Evolutionary conservation across 768 basidiomycete species (phyloP).

Genomic region (Dentipellis fragilis): DNA sequence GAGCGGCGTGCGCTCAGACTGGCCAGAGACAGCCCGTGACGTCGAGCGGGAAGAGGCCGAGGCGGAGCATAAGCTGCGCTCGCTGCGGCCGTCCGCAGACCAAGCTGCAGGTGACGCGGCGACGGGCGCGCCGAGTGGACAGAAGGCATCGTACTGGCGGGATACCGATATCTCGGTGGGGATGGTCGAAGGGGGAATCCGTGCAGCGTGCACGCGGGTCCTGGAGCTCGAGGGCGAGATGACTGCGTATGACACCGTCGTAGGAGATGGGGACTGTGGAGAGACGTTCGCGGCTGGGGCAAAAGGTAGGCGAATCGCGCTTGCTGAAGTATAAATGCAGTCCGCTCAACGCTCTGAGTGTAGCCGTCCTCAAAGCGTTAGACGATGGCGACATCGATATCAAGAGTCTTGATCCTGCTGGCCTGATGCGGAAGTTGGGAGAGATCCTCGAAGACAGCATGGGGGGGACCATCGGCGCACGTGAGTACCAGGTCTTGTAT

Average conservation of each 20-base stretch:
- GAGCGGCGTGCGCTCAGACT: slow-evolving; percentile 25
- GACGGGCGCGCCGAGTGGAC: neutral
- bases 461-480: slow-evolving; percentile 47
- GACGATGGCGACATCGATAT: slow-evolving; percentile 19
- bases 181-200: slow-evolving; percentile 21
- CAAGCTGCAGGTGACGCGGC: neutral
- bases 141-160: neutral
- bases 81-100: neutral
- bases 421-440: slow-evolving; percentile 24
- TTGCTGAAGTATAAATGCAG: no score
- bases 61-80: neutral
- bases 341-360: neutral
- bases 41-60: neutral
- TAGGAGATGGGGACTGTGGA: slow-evolving; percentile 59
- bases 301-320: slow-evolving; percentile 15
- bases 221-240: slow-evolving; percentile 39
- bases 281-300: slow-evolving; percentile 45
- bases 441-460: slow-evolving; percentile 39
- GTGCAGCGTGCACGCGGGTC: slow-evolving; percentile 30
- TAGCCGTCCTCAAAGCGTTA: slow-evolving; percentile 24
- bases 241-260: slow-evolving; percentile 48
- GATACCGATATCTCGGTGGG: slow-evolving; percentile 5
- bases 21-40: slow-evolving; percentile 13
- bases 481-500: slow-evolving; percentile 18
- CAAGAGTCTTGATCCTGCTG: slow-evolving; percentile 7